These are phyloP conservation scores for Asclepias syriaca DNA, from an alignment of 257 asterid genomes.

Conservation along the genomic window DNA sequence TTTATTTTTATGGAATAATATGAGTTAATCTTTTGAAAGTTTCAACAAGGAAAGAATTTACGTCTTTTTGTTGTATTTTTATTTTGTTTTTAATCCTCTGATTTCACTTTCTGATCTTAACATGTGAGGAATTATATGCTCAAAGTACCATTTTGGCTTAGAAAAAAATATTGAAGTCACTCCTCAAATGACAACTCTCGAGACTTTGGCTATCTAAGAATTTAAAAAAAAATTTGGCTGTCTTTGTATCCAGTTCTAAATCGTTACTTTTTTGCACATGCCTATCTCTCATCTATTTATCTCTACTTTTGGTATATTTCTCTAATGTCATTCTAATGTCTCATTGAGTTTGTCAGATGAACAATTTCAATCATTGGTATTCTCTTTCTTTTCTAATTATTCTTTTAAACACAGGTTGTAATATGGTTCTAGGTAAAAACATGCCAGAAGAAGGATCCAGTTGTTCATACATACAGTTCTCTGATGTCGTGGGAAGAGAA, in stretches of 20 bases:
- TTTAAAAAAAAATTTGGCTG: neutral
- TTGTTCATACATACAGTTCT: constrained; percentile 31
- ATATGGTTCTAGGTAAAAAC: constrained; percentile 27
- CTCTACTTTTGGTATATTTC: neutral
- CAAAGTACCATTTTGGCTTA: neutral
- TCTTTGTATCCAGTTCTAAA: neutral
- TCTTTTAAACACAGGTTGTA: constrained; percentile 28
- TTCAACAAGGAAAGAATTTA: neutral
- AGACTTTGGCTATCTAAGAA: neutral
- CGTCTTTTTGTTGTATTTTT: neutral
- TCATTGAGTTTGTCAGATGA: neutral
- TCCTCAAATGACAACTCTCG: neutral
- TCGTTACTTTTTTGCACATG: neutral
- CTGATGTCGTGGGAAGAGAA: constrained; percentile 34
- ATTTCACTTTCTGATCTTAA: neutral
- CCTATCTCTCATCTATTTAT: neutral
- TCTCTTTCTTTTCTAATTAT: neutral
- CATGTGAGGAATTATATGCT: neutral
- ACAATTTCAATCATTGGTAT: neutral
- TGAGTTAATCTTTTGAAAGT: neutral
- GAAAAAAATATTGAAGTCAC: neutral
- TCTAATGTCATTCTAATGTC: neutral
- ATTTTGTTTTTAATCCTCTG: neutral
- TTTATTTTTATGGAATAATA: neutral
- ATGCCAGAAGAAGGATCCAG: constrained; percentile 31